Base-by-base conservation (phyloP, 257 asterid species). In the Gardenia jasminoides region DNA sequence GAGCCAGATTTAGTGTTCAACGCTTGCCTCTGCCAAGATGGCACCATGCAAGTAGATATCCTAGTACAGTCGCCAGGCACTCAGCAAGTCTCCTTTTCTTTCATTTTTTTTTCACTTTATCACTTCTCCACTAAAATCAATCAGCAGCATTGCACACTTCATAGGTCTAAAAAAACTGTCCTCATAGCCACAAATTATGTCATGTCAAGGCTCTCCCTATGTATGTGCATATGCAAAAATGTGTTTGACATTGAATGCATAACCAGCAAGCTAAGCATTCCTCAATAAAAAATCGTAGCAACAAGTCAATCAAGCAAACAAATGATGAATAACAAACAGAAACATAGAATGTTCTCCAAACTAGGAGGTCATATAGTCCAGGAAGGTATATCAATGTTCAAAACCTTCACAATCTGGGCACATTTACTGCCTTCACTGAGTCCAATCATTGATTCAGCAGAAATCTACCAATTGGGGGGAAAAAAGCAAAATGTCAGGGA, bases 391-490 rank as follows among this genome's bases (percentile, higher is more conserved):
- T 75, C 43, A 77, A 17, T 39, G 71, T 67, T 70, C 28, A 72
- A 54, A 84, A 94, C 99, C 99, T 94, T 94, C 78, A 89, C 96
- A 7, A 94, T 94, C 87, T 87, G 91, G 80, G 99, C 91, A 85
- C 99, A 93, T 83, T 96, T 96, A 76, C 98, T 91, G 86, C 97
- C 86, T 84, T 96, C 99, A 76, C 98, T 87, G 82, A 96, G 97
- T 74, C 99, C 99, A 85, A 90, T 89, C 99, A 96, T 96, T 74
- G 97, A 74, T 86, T 96, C 98, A 84, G 98, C 97, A 80, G 99
- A 96, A 84, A 96, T 91, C 99, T 96, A 87, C 74, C 78, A 79
- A 82, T 77, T 44, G 73, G 39, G 79, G 77, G 75, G 48, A 31
- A 83, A 82, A 72, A 43, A 81, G 33, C 24, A 75, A 77, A 15